Base-by-base conservation (phyloP, 352 stramenopile species). In the Pythium monospermum region DNA sequence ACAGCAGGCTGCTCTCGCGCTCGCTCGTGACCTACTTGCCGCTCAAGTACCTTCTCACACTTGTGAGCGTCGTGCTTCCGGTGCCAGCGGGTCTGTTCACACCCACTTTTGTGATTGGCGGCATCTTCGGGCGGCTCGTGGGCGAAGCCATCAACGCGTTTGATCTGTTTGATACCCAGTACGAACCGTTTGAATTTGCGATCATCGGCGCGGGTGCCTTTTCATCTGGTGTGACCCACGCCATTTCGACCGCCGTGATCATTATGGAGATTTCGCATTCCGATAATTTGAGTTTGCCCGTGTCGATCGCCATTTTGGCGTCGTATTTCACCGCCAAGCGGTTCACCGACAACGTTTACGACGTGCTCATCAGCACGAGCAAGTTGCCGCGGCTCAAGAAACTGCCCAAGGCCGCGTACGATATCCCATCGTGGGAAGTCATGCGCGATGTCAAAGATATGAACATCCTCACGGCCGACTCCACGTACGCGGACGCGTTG, bases 241-340 rank as follows among this genome's bases (percentile, higher is more conserved):
- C 91, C 8, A 85, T 97, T 36, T 96, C 83, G 11, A 97, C 86
- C 0, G 92, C 91, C 21, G 87, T 96, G 21, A 98, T 98, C 53
- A 91, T 93, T 44, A 97, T 97, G 77, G 92, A 98, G 62, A 77
- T 97, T 46, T 94, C 81, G 11, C 85, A 93, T 53, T 83, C 89
- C 6, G 76, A 94, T 47, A 70, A 76, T 12, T 66, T 96, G 16
- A 88, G 90, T 22, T 57, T 95, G n/a, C 87, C 87, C 22, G 76
- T 96, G 15, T 92, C 81, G 1, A 71, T 97, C 8, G 85, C 86
- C 8, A 91, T 96, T 65, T 59, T 97, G 39, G 74, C 89, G 21
- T 83, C 87, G 2, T 96, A 96, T 60, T 96, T 96, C 56, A 94
- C 87, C 7, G 81, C 82, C 27, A 93, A 92, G 45, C 67, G 87